Evolutionary conservation across 1,139 yeast species (phyloP).

Genomic region (Blastobotrys proliferans): DNA sequence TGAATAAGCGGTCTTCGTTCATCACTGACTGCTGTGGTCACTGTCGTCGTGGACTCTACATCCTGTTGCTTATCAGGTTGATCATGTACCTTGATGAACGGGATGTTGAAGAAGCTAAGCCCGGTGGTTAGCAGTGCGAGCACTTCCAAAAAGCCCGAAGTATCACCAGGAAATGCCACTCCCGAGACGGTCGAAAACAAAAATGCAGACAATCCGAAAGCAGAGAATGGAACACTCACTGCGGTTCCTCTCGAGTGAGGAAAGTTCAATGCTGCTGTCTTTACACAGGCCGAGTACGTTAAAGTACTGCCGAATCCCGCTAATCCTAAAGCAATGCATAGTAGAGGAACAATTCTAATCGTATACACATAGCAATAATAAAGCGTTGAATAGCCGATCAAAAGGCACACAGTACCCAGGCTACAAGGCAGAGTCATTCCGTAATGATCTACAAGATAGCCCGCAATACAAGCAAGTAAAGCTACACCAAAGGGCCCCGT

Average conservation of each 20-base stretch:
- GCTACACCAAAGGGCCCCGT: conserved; percentile 57
- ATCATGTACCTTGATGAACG: conserved; percentile 27
- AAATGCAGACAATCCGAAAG: conserved; percentile 37
- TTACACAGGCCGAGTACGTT: conserved; percentile 34
- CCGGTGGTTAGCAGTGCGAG: conserved; percentile 30
- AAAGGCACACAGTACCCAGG: conserved; percentile 28
- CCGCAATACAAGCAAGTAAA: conserved; percentile 54
- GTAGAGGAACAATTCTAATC: conserved; percentile 23
- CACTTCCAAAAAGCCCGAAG: conserved; percentile 29
- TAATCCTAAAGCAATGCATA: conserved; percentile 27
- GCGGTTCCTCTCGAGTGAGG: conserved; percentile 35
- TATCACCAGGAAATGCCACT: conserved; percentile 32
- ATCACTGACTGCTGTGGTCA: background rate
- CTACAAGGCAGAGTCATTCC: conserved; percentile 48
- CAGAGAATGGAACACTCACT: conserved; percentile 36
- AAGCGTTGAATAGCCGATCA: conserved; percentile 27
- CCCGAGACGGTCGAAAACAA: conserved; percentile 33
- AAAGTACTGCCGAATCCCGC: conserved; percentile 34
- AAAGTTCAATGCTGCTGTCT: conserved; percentile 36
- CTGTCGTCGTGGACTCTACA: conserved; percentile 6
- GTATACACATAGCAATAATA: conserved; percentile 25
- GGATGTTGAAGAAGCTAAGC: conserved; percentile 26
- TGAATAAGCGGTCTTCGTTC: no score
- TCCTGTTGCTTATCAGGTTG: conserved; percentile 11
- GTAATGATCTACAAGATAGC: conserved; percentile 49